Percentiles rank a stretch among this genome's conserved stretches.
Conservation (phyloP, 2,329 filamentous ascomycete species). For the Talaromyces albobiverticillius region DNA sequence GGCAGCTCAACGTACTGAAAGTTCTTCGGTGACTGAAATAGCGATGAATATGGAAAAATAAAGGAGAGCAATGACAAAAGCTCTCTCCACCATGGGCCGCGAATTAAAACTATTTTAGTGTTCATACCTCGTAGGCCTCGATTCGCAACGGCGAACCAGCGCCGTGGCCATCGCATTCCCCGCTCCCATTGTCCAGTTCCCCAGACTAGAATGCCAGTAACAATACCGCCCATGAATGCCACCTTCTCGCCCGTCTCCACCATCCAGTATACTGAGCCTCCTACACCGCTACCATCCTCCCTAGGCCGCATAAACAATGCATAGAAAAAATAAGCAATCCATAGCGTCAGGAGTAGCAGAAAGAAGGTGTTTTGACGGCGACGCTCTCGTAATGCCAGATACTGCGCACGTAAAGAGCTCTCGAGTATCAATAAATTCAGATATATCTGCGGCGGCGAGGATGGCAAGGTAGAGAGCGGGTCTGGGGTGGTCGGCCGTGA, state of each 20-base stretch:
- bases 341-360: slow-evolving; percentile 71
- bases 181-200: slow-evolving; percentile 95
- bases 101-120: slow-evolving; percentile 88
- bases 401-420: slow-evolving; percentile 87
- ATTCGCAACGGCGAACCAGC: slow-evolving; percentile 88
- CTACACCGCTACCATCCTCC: slow-evolving; percentile 86
- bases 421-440: slow-evolving; percentile 97
- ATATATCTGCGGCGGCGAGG: slow-evolving; percentile 92
- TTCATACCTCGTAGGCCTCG: slow-evolving; percentile 89
- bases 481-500: slow-evolving; percentile 54
- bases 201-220: slow-evolving; percentile 85
- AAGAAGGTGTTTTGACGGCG: slow-evolving; percentile 93
- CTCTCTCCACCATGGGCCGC: slow-evolving; percentile 79
- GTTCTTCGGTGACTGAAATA: slow-evolving; percentile 64
- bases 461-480: slow-evolving; percentile 77
- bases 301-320: slow-evolving; percentile 92
- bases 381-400: slow-evolving; percentile 82
- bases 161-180: slow-evolving; percentile 87
- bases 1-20: slow-evolving; percentile 74
- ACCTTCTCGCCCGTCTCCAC: slow-evolving; percentile 88
- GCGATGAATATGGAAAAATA: slow-evolving; percentile 71
- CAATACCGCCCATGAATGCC: slow-evolving; percentile 83
- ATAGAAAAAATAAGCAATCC: slow-evolving; percentile 84
- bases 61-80: slow-evolving; percentile 69
- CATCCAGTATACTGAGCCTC: slow-evolving; percentile 94